A percentile compares a stretch with the other conserved stretches of the same genome.
Conservation (phyloP, 129 eudicot species). For the Escallonia herrerae region DNA sequence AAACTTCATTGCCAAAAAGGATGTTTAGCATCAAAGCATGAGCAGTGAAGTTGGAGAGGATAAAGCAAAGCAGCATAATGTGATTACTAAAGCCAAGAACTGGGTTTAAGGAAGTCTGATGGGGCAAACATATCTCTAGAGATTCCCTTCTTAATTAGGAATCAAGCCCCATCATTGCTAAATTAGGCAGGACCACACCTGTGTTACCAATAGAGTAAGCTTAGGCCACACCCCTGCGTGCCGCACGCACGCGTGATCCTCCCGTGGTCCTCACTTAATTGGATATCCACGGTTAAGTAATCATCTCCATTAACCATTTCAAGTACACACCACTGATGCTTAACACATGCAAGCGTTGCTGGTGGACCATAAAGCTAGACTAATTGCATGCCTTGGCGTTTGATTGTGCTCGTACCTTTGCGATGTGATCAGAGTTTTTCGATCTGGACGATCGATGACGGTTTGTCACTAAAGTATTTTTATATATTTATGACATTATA, state of each 20-base stretch:
- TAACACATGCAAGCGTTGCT: constrained; percentile 20
- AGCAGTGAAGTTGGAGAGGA: not conserved
- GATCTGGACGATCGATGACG: too few relatives aligned
- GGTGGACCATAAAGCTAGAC: not conserved
- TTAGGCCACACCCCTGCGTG: constrained; percentile 3
- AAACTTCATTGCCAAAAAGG: constrained; percentile 11
- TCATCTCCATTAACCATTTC: constrained; percentile 20
- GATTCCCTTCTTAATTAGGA: constrained; percentile 3
- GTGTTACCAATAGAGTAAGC: too few relatives aligned
- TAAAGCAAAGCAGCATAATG: not conserved
- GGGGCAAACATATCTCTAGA: not conserved
- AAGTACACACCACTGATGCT: constrained; percentile 24
- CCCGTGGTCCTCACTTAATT: constrained; percentile 10
- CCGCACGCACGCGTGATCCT: constrained; percentile 27
- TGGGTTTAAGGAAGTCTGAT: constrained; percentile 4
- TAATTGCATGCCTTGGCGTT: too few relatives aligned
- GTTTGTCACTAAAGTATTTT: not conserved
- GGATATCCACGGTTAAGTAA: not conserved
- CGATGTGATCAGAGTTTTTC: not conserved
- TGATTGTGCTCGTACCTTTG: not conserved
- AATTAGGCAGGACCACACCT: constrained; percentile 29
- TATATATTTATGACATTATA: not conserved
- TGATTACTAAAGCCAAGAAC: not conserved
- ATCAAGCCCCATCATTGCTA: constrained; percentile 19
- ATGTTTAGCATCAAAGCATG: constrained; percentile 1